Conservation (phyloP, 805 yeast genomes). For the Candida mattraensis region DNA sequence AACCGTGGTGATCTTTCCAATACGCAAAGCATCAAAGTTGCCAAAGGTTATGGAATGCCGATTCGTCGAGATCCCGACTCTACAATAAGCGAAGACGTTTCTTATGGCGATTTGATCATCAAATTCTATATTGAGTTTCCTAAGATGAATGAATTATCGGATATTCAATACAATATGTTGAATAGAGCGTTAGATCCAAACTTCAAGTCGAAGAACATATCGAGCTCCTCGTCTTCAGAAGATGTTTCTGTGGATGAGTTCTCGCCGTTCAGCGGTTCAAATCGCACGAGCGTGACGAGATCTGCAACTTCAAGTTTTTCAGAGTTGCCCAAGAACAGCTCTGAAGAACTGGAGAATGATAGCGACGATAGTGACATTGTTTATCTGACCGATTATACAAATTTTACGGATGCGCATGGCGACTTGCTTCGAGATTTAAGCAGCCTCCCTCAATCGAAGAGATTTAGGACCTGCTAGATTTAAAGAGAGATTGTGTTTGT, state of each 20-base stretch:
- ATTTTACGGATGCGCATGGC: slow-evolving; percentile 1
- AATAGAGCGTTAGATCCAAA: slow-evolving; percentile 19
- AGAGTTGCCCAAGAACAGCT: slow-evolving; percentile 3
- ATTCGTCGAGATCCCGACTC: slow-evolving; percentile 24
- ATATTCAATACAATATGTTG: slow-evolving; percentile 30
- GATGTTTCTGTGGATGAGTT: slow-evolving; percentile 15
- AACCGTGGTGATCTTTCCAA: slow-evolving; percentile 52
- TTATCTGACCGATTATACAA: slow-evolving; percentile 11
- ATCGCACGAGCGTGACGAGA: slow-evolving; percentile 2
- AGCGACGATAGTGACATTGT: slow-evolving; percentile 15
- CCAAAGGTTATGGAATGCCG: slow-evolving; percentile 64
- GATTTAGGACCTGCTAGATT: slow-evolving; percentile 1
- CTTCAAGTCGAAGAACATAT: slow-evolving; percentile 4
- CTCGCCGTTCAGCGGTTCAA: slow-evolving; percentile 10
- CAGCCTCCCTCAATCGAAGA: slow-evolving; percentile 3
- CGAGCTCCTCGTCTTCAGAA: slow-evolving; percentile 16
- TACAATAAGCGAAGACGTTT: slow-evolving; percentile 2
- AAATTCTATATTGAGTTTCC: slow-evolving; percentile 64
- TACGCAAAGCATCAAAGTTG: slow-evolving; percentile 41
- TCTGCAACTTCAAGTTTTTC: slow-evolving; percentile 10
- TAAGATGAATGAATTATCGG: slow-evolving; percentile 39
- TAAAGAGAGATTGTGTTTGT: slow-evolving; percentile 1
- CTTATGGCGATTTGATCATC: slow-evolving; percentile 55
- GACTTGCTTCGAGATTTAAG: slow-evolving; percentile 3
- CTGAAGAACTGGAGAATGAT: slow-evolving; percentile 4